Percentiles rank a stretch among this genome's conserved stretches.
Evolutionary conservation across 805 yeast genomes (phyloP).

Genomic region (Cyberlindnera lachancei): DNA sequence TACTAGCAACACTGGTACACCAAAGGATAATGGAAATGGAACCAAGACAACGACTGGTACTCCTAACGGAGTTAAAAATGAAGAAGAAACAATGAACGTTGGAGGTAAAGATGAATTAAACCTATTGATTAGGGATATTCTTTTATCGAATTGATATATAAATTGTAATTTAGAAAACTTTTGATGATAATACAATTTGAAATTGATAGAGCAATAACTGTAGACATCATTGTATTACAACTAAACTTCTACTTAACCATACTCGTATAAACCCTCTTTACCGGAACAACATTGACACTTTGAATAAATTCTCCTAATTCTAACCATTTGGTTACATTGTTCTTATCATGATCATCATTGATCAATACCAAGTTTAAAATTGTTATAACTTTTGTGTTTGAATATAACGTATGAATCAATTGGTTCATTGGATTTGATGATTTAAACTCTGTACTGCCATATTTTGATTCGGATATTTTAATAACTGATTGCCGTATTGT

Average conservation of each 20-base stretch:
- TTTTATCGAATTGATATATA: conserved; percentile 9
- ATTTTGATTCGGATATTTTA: conserved; percentile 9
- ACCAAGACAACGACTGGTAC: neutral
- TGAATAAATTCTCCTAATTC: conserved; percentile 8
- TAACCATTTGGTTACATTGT: conserved; percentile 14
- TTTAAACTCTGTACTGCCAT: conserved; percentile 11
- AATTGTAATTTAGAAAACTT: neutral
- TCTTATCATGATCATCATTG: too few species aligned
- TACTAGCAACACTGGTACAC: too few species aligned
- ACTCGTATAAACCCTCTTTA: conserved; percentile 13
- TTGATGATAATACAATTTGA: too few species aligned
- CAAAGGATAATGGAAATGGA: neutral
- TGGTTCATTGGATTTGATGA: conserved; percentile 16
- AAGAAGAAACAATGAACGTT: conserved; percentile 25
- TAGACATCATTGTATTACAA: too few species aligned
- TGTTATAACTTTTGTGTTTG: conserved; percentile 30
- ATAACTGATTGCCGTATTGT: conserved; percentile 6
- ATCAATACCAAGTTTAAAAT: conserved; percentile 27
- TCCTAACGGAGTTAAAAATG: neutral
- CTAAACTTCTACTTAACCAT: too few species aligned
- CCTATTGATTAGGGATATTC: conserved; percentile 62
- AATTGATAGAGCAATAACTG: too few species aligned
- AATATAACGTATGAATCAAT: conserved; percentile 18
- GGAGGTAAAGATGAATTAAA: conserved; percentile 64
- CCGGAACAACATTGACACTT: conserved; percentile 8